Conservation (phyloP, 306 rosid species). For the Astragalus glycyphyllos region DNA sequence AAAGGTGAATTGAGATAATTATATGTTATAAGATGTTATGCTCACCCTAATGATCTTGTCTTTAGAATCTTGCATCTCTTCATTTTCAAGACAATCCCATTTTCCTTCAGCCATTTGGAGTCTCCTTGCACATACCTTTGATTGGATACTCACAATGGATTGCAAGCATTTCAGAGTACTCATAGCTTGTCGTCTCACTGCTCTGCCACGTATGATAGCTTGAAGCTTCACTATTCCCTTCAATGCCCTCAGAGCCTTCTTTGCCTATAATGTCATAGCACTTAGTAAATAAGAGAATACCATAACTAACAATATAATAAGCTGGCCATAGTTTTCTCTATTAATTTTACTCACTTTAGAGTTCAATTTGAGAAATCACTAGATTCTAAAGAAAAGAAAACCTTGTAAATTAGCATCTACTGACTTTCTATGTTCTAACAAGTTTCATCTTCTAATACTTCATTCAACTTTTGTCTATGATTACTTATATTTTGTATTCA, state of each 20-base stretch:
- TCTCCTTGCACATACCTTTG: conserved; percentile 72
- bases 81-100: conserved; percentile 47
- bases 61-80: conserved; percentile 54
- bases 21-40: not conserved
- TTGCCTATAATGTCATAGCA: conserved; percentile 65
- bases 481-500: not conserved
- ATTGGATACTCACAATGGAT: conserved; percentile 81
- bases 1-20: too few relatives aligned
- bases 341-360: not conserved
- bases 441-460: conserved; percentile 26
- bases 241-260: conserved; percentile 84
- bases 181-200: conserved; percentile 91
- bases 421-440: too few relatives aligned
- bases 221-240: conserved; percentile 97
- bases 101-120: conserved; percentile 57
- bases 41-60: conserved; percentile 71
- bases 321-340: not conserved
- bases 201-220: conserved; percentile 89
- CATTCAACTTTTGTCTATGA: conserved; percentile 2
- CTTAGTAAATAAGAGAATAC: conserved; percentile 15
- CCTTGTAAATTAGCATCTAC: too few relatives aligned
- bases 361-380: conserved; percentile 19
- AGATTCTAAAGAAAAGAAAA: too few relatives aligned
- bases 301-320: conserved; percentile 14
- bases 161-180: conserved; percentile 85